Percentiles rank a stretch among this genome's conserved stretches.
phyloP scores from a whole-genome alignment of 202 grass and related monocot genomes.

The Elaeis oleifera region DNA sequence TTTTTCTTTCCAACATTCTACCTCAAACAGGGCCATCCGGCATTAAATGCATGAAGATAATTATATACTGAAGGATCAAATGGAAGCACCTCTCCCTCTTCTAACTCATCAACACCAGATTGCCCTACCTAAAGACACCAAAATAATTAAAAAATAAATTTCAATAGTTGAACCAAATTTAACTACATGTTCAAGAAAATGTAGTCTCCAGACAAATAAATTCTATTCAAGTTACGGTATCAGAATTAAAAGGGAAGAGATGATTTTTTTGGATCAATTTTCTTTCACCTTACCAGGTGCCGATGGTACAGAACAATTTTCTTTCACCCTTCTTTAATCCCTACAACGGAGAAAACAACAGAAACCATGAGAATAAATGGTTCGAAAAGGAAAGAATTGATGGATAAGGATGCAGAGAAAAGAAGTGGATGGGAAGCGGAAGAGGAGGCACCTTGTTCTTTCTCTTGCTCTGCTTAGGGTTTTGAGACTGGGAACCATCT shows the following conservation, averaged over 20 bases:
- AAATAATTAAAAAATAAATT: not conserved
- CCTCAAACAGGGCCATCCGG: slow-evolving; percentile 91
- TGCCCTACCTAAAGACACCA: slow-evolving; percentile 61
- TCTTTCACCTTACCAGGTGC: slow-evolving; percentile 60
- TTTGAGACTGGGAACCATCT: slow-evolving; percentile 22
- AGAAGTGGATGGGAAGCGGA: not conserved
- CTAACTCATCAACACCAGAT: slow-evolving; percentile 65
- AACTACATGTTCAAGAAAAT: not conserved
- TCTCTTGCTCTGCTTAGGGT: slow-evolving; percentile 17
- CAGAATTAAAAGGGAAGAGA: not conserved
- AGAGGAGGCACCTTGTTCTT: slow-evolving; percentile 13
- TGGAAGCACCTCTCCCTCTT: slow-evolving; percentile 88
- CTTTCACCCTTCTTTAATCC: slow-evolving; percentile 27
- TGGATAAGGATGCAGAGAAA: not conserved
- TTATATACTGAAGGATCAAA: slow-evolving; percentile 90
- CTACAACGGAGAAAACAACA: slow-evolving; percentile 11
- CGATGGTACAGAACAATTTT: slow-evolving; percentile 28
- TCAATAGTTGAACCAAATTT: not conserved
- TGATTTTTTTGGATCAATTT: not conserved
- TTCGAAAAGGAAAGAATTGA: slow-evolving; percentile 1
- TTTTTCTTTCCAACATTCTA: slow-evolving; percentile 5
- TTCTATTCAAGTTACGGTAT: not conserved
- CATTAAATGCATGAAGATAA: slow-evolving; percentile 63
- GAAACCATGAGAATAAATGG: too few species aligned
- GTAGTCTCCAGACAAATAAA: not conserved